phyloP scores from a whole-genome alignment of 2,329 filamentous ascomycete species.

The Aschersonia sp. region DNA sequence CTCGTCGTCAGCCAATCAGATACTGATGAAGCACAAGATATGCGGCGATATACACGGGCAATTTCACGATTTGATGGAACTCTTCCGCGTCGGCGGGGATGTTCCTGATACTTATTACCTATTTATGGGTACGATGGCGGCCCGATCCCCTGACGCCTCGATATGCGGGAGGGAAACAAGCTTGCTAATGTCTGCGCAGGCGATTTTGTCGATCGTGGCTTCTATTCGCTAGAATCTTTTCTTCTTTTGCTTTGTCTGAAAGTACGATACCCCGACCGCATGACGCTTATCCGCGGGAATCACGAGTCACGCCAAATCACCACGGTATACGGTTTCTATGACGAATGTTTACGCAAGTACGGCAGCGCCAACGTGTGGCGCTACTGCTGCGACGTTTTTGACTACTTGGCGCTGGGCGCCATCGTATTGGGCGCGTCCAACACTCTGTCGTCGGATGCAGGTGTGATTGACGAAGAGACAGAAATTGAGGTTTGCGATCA shows the following conservation, averaged over 20 bases:
- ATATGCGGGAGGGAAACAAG: too few relatives aligned
- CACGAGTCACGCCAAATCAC: slow-evolving; percentile 96
- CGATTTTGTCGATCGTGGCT: slow-evolving; percentile 94
- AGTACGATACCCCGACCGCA: slow-evolving; percentile 92
- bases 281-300: slow-evolving; percentile 89
- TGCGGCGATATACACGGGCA: slow-evolving; percentile 96
- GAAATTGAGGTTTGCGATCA: slow-evolving; percentile 92
- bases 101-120: slow-evolving; percentile 93
- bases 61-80: slow-evolving; percentile 93
- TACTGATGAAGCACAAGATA: slow-evolving; percentile 39
- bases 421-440: slow-evolving; percentile 78
- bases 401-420: slow-evolving; percentile 84
- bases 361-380: slow-evolving; percentile 94
- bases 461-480: slow-evolving; percentile 51
- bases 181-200: slow-evolving; percentile 29
- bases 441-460: slow-evolving; percentile 31
- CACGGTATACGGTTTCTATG: slow-evolving; percentile 95
- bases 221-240: slow-evolving; percentile 96
- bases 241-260: slow-evolving; percentile 90
- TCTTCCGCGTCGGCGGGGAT: slow-evolving; percentile 85
- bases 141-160: background rate
- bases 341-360: slow-evolving; percentile 92
- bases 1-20: background rate
- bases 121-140: slow-evolving; percentile 61
- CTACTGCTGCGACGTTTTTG: slow-evolving; percentile 95